Conservation (phyloP, 371 early-diverging fungal genomes). For the Mortierella sp. region DNA sequence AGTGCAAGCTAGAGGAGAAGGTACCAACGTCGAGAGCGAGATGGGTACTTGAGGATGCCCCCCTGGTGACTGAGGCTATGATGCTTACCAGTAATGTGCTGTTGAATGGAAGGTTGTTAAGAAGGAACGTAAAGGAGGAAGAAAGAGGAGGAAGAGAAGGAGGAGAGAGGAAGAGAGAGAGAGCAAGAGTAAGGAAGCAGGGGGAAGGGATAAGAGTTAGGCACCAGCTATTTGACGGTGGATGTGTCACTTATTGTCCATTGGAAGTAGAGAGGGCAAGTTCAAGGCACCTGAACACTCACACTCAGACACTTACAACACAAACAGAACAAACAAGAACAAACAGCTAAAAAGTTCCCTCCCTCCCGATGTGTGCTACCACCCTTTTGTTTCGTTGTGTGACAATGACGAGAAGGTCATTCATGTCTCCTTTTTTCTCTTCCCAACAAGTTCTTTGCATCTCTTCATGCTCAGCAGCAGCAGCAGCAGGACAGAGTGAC, state of each 20-base stretch:
- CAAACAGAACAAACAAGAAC: background rate
- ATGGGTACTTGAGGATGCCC: background rate
- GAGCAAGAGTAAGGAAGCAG: background rate
- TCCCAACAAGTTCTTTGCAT: background rate
- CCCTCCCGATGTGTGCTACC: background rate
- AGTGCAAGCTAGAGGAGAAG: background rate
- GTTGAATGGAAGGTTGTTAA: background rate
- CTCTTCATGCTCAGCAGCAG: background rate
- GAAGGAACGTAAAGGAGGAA: background rate
- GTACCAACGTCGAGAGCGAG: background rate
- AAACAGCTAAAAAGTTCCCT: background rate
- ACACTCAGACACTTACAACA: background rate
- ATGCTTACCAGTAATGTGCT: constrained; percentile 7
- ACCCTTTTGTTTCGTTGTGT: background rate
- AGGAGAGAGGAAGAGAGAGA: background rate
- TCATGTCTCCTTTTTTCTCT: background rate
- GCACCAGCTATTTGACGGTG: constrained; percentile 1
- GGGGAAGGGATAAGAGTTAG: background rate
- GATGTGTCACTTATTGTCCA: background rate
- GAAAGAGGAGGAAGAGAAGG: background rate
- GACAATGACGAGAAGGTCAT: background rate
- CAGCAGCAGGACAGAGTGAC: background rate
- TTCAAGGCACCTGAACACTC: constrained; percentile 10
- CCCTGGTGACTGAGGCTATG: background rate
- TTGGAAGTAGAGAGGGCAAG: background rate